Percentiles rank a stretch among this genome's conserved stretches.
Evolutionary conservation across 129 eudicot species (phyloP).

Genomic region (Saussurea involucrata): DNA sequence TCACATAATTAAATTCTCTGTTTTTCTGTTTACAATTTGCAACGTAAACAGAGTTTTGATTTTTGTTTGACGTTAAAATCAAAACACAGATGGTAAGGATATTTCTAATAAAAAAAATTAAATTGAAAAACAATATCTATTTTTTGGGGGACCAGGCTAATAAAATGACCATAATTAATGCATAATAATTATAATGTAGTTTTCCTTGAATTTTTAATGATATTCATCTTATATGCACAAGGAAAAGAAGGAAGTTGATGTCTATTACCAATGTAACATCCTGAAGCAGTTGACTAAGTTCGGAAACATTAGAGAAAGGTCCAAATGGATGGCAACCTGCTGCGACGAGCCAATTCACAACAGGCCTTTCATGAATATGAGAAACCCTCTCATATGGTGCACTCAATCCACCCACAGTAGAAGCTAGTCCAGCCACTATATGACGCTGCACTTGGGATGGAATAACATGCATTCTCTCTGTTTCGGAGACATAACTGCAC

Average conservation of each 20-base stretch:
- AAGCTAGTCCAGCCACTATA: slow-evolving; percentile 93
- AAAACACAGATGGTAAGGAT: not conserved
- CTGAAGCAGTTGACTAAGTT: slow-evolving; percentile 79
- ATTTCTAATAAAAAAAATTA: not conserved
- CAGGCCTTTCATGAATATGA: slow-evolving; percentile 88
- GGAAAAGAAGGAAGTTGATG: not conserved
- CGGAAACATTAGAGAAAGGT: slow-evolving; percentile 90
- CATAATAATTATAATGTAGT: not conserved
- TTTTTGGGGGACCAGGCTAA: too few species aligned
- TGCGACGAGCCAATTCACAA: slow-evolving; percentile 97
- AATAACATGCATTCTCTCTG: slow-evolving; percentile 78
- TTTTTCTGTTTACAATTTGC: too few species aligned
- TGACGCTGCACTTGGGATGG: slow-evolving; percentile 92
- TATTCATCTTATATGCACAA: not conserved
- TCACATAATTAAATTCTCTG: too few species aligned
- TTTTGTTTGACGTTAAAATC: not conserved
- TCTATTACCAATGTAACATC: slow-evolving; percentile 85
- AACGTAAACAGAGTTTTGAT: too few species aligned
- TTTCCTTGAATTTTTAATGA: not conserved
- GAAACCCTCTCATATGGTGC: slow-evolving; percentile 98
- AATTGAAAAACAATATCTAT: not conserved
- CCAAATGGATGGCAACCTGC: slow-evolving; percentile 98
- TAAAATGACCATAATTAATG: not conserved
- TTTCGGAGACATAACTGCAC: slow-evolving; percentile 89
- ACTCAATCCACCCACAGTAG: slow-evolving; percentile 93